Conservation (phyloP, 2,329 filamentous ascomycete genomes). For the Cercospora sp. region DNA sequence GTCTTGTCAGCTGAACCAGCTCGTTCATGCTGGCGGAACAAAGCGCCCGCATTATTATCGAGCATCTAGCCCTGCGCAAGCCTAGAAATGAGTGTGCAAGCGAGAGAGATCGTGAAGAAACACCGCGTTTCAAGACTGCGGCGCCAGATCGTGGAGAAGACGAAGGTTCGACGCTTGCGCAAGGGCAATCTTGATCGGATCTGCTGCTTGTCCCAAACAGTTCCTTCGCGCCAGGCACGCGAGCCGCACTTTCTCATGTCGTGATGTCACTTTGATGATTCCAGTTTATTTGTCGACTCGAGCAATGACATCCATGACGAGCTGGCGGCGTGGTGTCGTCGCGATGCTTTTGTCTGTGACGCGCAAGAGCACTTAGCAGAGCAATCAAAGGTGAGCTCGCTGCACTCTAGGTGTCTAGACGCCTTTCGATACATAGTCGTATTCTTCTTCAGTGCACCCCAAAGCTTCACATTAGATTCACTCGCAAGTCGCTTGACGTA, state of each 20-base stretch:
- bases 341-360: neutral
- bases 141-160: slow-evolving; percentile 14
- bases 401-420: neutral
- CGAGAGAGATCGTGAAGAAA: neutral
- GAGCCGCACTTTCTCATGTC: slow-evolving; percentile 4
- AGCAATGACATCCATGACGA: slow-evolving; percentile 18
- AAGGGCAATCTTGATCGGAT: slow-evolving; percentile 18
- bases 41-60: neutral
- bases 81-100: neutral
- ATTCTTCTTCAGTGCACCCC: neutral
- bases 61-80: neutral
- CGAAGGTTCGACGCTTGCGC: slow-evolving; percentile 14
- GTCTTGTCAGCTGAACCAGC: neutral
- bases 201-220: neutral
- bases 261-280: slow-evolving; percentile 19
- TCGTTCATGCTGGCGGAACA: neutral
- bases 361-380: neutral
- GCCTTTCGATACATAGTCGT: too few species aligned
- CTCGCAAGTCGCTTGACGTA: neutral
- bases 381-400: neutral
- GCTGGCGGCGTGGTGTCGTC: slow-evolving; percentile 13
- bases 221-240: slow-evolving; percentile 9
- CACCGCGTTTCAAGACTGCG: neutral
- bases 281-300: neutral
- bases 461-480: neutral